Evolutionary conservation across 805 yeast species (phyloP), one percentile per base, ranked within the genome.

Genomic region (Middelhovenomyces tepae): DNA sequence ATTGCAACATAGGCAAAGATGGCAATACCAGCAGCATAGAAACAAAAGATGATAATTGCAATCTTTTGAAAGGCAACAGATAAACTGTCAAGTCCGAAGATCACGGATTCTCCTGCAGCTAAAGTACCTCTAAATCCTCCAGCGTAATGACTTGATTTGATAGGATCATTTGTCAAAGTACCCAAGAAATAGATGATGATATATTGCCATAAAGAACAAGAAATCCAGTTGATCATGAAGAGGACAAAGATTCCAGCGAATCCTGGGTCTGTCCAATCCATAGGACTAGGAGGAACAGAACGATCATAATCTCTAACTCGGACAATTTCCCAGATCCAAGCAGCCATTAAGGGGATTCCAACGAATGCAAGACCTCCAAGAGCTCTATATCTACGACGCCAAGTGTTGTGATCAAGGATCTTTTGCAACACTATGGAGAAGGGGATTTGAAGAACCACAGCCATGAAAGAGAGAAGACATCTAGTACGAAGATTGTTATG

Each of bases 261-360:
- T 21, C 26, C 34, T 24, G 16, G 16, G 4, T 31, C 20, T 16
- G 34, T 16, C 34, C 34, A 31, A 16, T 31, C 34, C 11, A 31
- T 22, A 4, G 34, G 34, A 24, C 20, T 24, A 3, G 34, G 34
- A 10, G 34, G 34, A n/a, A n/a, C n/a, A n/a, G n/a, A n/a, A 24
- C 11, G 16, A 7, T 11, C 13, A n/a, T 24, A 24, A 7, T 25
- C 19, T 13, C 22, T 29, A 11, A 27, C 32, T 19, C 21, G 4
- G 27, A 29, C 32, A 8, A 29, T 18, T n/a, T 29, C 32, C 32
- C 32, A 29, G 22, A 29, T 18, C 32, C 32, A 29, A n/a, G 32
- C 19, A 10, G 32, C 32, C 5, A 19, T 19, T 10, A 15, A 10
- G 10, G 32, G 32, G 19, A 29, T 27, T 4, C 23, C 19, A 29